Base-by-base conservation (phyloP, 148 eudicot genomes). In the Tetragonia tetragonoides region DNA sequence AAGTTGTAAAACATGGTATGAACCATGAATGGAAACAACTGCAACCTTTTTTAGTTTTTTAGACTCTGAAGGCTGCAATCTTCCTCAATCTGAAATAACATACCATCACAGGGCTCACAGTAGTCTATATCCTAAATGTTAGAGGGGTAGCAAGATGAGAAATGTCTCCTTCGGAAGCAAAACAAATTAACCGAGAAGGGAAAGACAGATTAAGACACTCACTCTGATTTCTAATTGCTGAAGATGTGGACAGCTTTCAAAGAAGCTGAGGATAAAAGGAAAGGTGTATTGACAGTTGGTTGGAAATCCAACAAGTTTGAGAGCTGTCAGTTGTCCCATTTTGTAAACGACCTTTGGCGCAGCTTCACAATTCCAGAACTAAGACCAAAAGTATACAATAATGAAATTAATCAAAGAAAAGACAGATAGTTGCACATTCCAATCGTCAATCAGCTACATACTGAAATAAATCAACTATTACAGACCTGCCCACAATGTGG, bases 211-310 rank as follows among this genome's bases (percentile, higher is more conserved):
- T n/a, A 11, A 53, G 8, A 15, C 6, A 60, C 80, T 23, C 40
- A 56, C 77, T 60, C 57, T 23, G 42, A 66, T 66, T 38, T 65
- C 2, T 40, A 79, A 39, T 47, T 16, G 38, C 10, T 49, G 40
- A 53, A 79, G 34, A 23, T 16, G 57, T 21, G 82, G 77, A 47
- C 46, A 79, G 47, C 81, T 73, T 47, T 15, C 10, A 20, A 73
- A 34, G 28, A 79, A 56, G 77, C 37, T 53, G 21, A 66, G 61
- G 47, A 34, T 5, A 42, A 73, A n/a, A 20, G 77, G 28, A 44
- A 61, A 18, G 12, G 44, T 65, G 42, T 17, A 16, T 34, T 24
- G 34, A 47, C 72, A 28, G 11, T 39, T 5, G 12, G 66, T 65
- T 20, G 65, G 57, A 47, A 66, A 39, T 24, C 44, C 57, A 11